phyloP scores from a whole-genome alignment of 208 protist species.

The Wallacemonas sp. region DNA sequence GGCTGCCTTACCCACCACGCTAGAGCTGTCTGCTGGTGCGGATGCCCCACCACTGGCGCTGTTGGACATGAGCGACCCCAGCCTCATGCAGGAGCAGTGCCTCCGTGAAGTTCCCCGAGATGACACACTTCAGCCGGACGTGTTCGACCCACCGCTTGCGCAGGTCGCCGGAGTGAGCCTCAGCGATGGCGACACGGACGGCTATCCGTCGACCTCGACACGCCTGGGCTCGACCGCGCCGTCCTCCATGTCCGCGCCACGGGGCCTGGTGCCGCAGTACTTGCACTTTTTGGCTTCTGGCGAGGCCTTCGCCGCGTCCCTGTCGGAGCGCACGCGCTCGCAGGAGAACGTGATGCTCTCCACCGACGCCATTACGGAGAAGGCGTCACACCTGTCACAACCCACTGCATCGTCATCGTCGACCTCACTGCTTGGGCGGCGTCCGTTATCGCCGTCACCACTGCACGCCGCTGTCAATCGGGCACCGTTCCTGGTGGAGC shows the following conservation, averaged over 20 bases:
- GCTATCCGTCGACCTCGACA: background rate
- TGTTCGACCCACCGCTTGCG: background rate
- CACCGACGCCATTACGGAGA: constrained; percentile 1
- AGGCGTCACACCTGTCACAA: background rate
- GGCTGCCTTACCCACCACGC: too few relatives aligned
- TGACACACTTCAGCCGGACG: background rate
- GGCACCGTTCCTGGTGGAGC: constrained; percentile 16
- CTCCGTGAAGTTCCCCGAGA: background rate
- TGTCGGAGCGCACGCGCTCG: background rate
- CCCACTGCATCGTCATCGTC: background rate
- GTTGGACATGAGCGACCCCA: too few relatives aligned
- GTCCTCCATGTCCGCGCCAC: background rate
- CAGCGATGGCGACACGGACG: background rate
- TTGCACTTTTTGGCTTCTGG: background rate
- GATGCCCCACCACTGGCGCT: too few relatives aligned
- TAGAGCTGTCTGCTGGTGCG: too few relatives aligned
- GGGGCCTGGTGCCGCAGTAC: background rate
- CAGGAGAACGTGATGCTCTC: background rate
- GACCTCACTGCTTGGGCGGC: background rate
- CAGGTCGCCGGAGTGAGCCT: background rate
- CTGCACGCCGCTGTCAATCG: background rate
- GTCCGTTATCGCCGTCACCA: background rate
- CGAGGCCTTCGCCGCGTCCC: background rate
- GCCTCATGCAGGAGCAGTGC: too few relatives aligned
- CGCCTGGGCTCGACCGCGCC: background rate